Percentiles rank a stretch among this genome's conserved stretches.
Evolutionary conservation across 1,139 yeast genomes (phyloP).

Genomic region (Zygotorulaspora mrakii): DNA sequence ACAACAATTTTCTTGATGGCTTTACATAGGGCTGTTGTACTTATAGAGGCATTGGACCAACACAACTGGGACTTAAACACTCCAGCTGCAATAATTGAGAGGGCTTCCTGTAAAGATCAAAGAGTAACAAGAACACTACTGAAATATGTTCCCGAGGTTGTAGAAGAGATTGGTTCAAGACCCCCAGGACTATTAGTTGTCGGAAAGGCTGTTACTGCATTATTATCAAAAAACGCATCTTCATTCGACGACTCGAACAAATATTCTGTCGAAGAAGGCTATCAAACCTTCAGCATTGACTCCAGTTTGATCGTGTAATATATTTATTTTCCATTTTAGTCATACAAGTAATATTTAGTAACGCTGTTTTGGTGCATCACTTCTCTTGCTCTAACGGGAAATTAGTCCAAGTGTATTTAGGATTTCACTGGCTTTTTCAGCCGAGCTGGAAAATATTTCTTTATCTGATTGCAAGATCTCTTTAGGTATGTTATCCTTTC

Average conservation of each 20-base stretch:
- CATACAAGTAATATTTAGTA: no score
- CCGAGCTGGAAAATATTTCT: no score
- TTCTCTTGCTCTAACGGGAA: no score
- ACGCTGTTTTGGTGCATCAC: no score
- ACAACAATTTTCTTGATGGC: slow-evolving; percentile 92
- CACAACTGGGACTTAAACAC: slow-evolving; percentile 65
- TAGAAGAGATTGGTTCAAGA: slow-evolving; percentile 77
- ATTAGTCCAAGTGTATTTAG: no score
- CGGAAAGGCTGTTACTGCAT: slow-evolving; percentile 74
- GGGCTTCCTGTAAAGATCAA: slow-evolving; percentile 94
- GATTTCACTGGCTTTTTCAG: no score
- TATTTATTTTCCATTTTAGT: no score
- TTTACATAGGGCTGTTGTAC: slow-evolving; percentile 70
- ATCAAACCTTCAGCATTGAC: slow-evolving; percentile 22
- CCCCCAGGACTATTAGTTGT: slow-evolving; percentile 91
- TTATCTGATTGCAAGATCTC: no score
- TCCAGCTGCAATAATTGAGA: slow-evolving; percentile 83
- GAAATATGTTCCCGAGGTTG: slow-evolving; percentile 62
- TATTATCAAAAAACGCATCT: slow-evolving; percentile 35
- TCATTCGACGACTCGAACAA: slow-evolving; percentile 29
- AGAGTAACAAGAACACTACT: slow-evolving; percentile 74
- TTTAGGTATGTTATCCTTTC: no score
- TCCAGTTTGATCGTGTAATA: slow-evolving; percentile 7
- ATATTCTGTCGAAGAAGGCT: slow-evolving; percentile 56
- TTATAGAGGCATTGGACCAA: slow-evolving; percentile 55